These are phyloP conservation scores for Mallotus nudiflorus DNA, from an alignment of 345 rosid genomes.

Conservation along the genomic window DNA sequence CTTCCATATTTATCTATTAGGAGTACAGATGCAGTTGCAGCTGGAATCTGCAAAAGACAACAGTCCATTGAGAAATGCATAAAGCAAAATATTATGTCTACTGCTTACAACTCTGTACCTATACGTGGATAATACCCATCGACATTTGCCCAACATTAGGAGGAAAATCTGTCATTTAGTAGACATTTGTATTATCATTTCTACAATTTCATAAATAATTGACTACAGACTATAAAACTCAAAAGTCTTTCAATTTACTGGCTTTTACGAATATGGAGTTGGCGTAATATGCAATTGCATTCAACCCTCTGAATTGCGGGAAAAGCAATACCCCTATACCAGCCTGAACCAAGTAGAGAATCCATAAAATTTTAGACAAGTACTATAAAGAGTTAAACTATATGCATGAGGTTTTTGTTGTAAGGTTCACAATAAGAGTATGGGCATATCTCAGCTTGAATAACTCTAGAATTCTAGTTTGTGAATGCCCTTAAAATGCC, in stretches of 20 bases:
- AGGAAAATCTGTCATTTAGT: constrained; percentile 22
- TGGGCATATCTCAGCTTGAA: constrained; percentile 54
- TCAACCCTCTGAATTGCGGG: constrained; percentile 46
- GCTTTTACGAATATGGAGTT: constrained; percentile 48
- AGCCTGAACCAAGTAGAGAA: constrained; percentile 27
- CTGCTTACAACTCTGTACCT: background rate
- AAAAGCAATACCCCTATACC: constrained; percentile 54
- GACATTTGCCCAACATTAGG: constrained; percentile 20
- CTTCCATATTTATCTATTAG: constrained; percentile 33
- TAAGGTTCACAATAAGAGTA: constrained; percentile 47
- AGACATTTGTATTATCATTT: background rate
- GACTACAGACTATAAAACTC: too few species aligned
- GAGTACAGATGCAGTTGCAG: background rate
- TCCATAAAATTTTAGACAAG: background rate
- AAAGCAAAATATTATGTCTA: background rate
- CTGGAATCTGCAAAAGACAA: constrained; percentile 24
- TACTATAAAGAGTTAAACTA: background rate
- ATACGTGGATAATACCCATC: constrained; percentile 29
- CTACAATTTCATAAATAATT: background rate
- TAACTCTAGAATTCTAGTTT: constrained; percentile 42
- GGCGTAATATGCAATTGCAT: constrained; percentile 48
- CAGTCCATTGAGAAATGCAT: background rate
- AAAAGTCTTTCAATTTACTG: constrained; percentile 28
- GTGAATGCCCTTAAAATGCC: constrained; percentile 30
- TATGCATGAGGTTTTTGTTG: background rate